Base-by-base conservation (phyloP, 495 filamentous ascomycete species). In the Staphylotrichum tortipilum region DNA sequence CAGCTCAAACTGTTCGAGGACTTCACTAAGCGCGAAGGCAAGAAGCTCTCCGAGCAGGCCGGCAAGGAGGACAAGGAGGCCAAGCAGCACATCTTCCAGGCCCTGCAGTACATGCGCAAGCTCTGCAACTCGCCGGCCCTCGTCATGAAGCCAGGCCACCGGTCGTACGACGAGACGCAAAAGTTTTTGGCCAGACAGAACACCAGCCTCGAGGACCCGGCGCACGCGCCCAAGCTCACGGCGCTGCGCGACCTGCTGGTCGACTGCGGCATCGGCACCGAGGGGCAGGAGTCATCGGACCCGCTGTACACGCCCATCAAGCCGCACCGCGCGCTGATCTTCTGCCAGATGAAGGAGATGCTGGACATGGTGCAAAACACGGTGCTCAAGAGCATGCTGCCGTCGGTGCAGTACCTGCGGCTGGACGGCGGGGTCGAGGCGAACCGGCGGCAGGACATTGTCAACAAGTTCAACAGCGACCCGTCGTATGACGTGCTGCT, bases 291-390 rank as follows among this genome's bases (percentile, higher is more conserved):
- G 44, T 78, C 82, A 12, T 84, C 75, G 24, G 76, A 75, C 47
- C 73, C 73, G 6, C 66, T 75, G 14, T 76, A 75, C 58, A 70
- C 78, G 63, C 90, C 87, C 39, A 91, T 97, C 64, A 91, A 87
- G 54, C 92, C 89, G 4, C 92, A 98, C 56, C 86, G 92, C 35
- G 94, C 94, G 2, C 78, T 98, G 44, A 85, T 98, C 56, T 98
- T 98, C 75, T 98, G 91, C 59, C 92, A 98, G 62, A 94, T 97
- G 86, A 96, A 96, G 64, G 94, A 97, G 65, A 98, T 97, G 94
- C 74, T 97, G 17, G 94, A 97, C 63, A 95, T 97, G 74, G 94
- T 98, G 10, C 89, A 96, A 60, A 85, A 84, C 53, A 85, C 89
- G 40, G 92, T 98, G 6, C 70, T 98, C 14, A 85, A 85, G 57